phyloP scores from a whole-genome alignment of 2,329 filamentous ascomycete genomes.

The Botrytis deweyae region DNA sequence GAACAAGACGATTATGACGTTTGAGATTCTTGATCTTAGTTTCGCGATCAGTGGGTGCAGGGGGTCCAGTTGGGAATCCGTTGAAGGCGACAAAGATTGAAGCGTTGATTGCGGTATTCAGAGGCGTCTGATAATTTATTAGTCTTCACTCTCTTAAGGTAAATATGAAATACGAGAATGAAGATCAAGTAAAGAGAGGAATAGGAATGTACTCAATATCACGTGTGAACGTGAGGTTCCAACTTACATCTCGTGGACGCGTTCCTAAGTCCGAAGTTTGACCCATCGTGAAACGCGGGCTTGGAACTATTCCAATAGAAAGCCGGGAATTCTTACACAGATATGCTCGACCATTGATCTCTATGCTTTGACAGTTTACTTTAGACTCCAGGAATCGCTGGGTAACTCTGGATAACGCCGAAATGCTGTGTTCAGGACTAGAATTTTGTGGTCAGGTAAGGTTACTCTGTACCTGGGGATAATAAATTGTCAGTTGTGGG shows the following conservation, averaged over 20 bases:
- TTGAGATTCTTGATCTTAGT: constrained; percentile 29
- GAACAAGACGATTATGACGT: constrained; percentile 31
- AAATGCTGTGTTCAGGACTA: not conserved
- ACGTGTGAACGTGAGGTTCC: constrained; percentile 11
- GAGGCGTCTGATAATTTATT: not conserved
- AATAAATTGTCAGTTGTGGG: not conserved
- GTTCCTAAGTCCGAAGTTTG: not conserved
- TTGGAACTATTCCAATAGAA: not conserved
- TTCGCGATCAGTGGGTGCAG: constrained; percentile 14
- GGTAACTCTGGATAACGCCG: not conserved
- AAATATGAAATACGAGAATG: not conserved
- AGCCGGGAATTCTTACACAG: not conserved
- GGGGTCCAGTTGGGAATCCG: constrained; percentile 21
- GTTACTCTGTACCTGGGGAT: not conserved
- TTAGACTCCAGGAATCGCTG: not conserved
- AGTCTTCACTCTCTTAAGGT: not conserved
- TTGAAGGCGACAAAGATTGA: constrained; percentile 36
- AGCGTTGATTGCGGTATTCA: constrained; percentile 21
- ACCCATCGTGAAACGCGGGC: not conserved
- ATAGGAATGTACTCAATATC: not conserved
- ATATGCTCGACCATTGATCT: not conserved
- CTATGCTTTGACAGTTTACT: not conserved
- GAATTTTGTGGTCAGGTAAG: not conserved
- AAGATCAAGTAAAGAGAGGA: not conserved
- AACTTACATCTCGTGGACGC: constrained; percentile 5